Evolutionary conservation across 1,284 basidiomycete genomes (phyloP), one percentile per base, ranked within the genome.

Genomic region (Abortiporus biennis): DNA sequence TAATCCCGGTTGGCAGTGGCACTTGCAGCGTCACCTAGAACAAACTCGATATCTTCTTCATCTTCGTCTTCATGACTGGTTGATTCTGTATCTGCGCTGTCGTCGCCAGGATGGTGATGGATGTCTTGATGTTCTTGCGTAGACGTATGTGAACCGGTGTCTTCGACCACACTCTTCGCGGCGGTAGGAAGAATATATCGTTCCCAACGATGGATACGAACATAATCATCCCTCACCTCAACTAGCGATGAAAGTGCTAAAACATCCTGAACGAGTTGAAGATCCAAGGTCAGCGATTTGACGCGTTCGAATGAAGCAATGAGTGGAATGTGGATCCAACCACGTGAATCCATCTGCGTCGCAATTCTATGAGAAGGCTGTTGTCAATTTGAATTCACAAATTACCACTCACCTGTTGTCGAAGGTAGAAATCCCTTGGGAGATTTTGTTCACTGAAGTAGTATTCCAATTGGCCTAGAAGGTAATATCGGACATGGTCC

Each of bases 241-340:
- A 90, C 78, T 16, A 85, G 56, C 11, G 66, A 67, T 12, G 88
- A 92, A 16, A 84, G 65, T 12, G 54, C 61, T 51, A 95, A 72
- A 9, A 87, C 81, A 33, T 92, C 86, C 42, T 69, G 68, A 25
- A 95, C 84, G 35, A 89, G 63, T 27, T 75, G 63, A 9, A 71
- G 52, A 51, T 92, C 85, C 35, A 64, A 59, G 4, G 89, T 89
- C 45, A 93, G 62, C 42, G 71, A 71, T 54, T 73, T 77, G 46
- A 95, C 76, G 32, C 92, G 83, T 54, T 89, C 91, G 72, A 95
- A 96, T 8, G 87, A 86, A 3, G 87, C 85, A 43, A 96, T 74
- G 43, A 91, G 68, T 8, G 74, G 53, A 33, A 94, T 84, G 16
- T 84, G 76, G 42, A 96, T 84, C 90, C 91, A 96, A 13, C 92